Evolutionary conservation across 176 grass and related monocot genomes (phyloP), one percentile per base, ranked within the genome.

Genomic region (Carex scoparia): DNA sequence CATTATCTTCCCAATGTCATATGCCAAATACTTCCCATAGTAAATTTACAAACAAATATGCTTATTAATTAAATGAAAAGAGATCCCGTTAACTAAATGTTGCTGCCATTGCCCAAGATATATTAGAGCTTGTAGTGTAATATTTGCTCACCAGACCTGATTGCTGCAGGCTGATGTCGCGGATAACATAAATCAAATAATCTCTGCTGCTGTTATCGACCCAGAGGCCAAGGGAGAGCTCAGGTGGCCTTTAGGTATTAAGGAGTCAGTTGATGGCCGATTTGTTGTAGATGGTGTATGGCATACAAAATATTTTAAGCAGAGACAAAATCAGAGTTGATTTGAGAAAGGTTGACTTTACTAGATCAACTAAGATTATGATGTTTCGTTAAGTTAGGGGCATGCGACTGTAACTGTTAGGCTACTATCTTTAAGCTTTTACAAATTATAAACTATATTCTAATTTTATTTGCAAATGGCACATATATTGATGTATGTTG

Each of bases 171-270:
- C 69, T 87, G 89, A 89, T 54, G 85, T 92, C 56, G 48, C 63
- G 63, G 42, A 84, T 61, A 87, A 80, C 82, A 80, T 92, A 79
- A 82, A 88, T 19, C 81, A 67, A 76, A 79, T 97, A 27, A 83
- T 94, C 15, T 80, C 69, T 83, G 79, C 89, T 81, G 92, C 90
- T 42, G 55, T 94, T 89, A 81, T 89, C 61, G 87, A 97, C 79
- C 68, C 85, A 61, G 61, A 88, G 27, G 87, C 86, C 31, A 94
- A 97, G 87, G 23, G 94, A 5, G 94, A 92, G 5, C 84, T 97
- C 72, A 82, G 88, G 70, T 97, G 92, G 92, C 70, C 92, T 58
- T 58, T 91, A 62, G 90, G 87, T 35, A 92, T 23, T 23, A 23
- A 91, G 68, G 88, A 91, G 19, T 90, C 85, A 40, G 53, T 85